Conservation (phyloP, 139 green algal genomes). For the Choricystis sp. region DNA sequence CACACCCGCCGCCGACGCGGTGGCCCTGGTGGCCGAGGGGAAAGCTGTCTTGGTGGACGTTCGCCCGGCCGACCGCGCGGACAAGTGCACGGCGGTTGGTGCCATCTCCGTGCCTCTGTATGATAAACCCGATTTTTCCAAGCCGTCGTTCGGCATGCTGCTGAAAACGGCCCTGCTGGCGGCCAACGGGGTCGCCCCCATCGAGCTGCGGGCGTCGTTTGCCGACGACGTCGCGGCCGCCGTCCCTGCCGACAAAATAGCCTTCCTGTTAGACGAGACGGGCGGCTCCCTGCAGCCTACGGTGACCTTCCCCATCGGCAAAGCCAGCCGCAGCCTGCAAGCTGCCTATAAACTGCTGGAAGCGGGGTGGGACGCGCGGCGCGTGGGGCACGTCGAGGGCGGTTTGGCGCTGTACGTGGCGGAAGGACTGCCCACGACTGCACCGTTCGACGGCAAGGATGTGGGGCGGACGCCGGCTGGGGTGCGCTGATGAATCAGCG, state of each 20-base stretch:
- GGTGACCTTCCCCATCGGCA: constrained; percentile 28
- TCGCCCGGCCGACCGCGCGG: neutral
- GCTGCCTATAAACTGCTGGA: constrained; percentile 10
- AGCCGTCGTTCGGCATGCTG: neutral
- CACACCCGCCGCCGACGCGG: neutral
- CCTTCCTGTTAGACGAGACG: constrained; percentile 11
- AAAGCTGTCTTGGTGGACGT: neutral
- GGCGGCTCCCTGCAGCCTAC: constrained; percentile 24
- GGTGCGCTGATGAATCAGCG: neutral
- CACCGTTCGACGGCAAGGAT: neutral
- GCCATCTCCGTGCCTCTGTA: neutral
- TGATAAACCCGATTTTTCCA: too few relatives aligned
- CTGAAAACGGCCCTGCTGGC: neutral
- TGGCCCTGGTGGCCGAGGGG: neutral
- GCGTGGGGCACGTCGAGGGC: constrained; percentile 12
- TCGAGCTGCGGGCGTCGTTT: neutral
- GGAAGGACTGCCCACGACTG: neutral
- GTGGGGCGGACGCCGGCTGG: neutral
- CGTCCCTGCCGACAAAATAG: too few relatives aligned
- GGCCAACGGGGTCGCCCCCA: neutral
- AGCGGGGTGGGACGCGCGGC: neutral
- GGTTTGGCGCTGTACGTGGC: neutral
- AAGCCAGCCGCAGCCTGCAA: constrained; percentile 27
- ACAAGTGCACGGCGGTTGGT: neutral
- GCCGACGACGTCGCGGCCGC: neutral